Evolutionary conservation across 306 rosid genomes (phyloP).

Genomic region (Cicer judaicum): DNA sequence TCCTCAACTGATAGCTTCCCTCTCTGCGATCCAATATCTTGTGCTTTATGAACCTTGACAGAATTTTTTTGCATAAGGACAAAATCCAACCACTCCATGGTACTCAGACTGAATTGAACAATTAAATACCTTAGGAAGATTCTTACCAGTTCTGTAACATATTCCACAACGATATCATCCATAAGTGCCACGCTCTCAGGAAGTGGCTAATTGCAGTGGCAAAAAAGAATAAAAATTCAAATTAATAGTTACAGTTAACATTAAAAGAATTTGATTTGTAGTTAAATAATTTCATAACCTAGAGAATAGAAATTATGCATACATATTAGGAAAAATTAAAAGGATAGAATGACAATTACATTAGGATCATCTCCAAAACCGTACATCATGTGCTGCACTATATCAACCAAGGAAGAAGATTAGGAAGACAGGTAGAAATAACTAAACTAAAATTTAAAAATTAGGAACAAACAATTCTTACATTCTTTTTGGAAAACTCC

Average conservation of each 20-base stretch:
- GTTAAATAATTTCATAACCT: conserved; percentile 10
- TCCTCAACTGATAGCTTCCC: conserved; percentile 92
- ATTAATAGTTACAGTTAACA: conserved; percentile 12
- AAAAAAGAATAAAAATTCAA: neutral
- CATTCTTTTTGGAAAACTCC: conserved; percentile 93
- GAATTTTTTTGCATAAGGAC: neutral
- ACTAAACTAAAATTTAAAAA: neutral
- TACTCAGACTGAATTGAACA: conserved; percentile 5
- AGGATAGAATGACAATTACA: conserved; percentile 51
- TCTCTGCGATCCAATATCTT: conserved; percentile 87
- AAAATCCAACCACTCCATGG: conserved; percentile 34
- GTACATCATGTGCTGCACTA: conserved; percentile 99
- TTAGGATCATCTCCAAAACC: conserved; percentile 94
- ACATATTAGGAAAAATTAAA: neutral
- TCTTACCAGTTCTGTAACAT: conserved; percentile 80
- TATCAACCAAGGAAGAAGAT: conserved; percentile 10
- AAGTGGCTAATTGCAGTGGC: conserved; percentile 66
- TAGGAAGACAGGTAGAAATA: neutral
- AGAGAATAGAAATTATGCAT: neutral
- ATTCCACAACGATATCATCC: conserved; percentile 93
- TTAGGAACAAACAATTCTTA: conserved; percentile 18
- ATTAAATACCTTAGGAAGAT: neutral
- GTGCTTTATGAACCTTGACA: conserved; percentile 84
- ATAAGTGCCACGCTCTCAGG: conserved; percentile 85
- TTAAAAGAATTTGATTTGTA: neutral